These are phyloP conservation scores for Ceratocystis destructans DNA, from an alignment of 2,329 filamentous ascomycete genomes.

Conservation along the genomic window DNA sequence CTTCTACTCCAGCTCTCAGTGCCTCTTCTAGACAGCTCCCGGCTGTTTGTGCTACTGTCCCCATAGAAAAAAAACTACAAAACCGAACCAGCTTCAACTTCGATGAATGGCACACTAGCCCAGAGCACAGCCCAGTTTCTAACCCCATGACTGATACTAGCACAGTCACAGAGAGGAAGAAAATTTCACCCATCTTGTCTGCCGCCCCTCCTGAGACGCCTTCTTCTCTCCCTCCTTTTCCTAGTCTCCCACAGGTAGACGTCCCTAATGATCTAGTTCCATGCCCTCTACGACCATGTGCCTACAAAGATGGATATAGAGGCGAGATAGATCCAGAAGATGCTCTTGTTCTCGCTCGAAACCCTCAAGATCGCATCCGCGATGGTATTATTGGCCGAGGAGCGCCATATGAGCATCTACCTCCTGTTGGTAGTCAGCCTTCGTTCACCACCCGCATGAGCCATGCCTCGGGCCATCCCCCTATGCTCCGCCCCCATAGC, in stretches of 20 bases:
- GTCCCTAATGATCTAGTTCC: background rate
- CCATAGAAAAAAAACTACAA: background rate
- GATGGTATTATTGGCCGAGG: background rate
- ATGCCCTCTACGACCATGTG: background rate
- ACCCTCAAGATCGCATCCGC: background rate
- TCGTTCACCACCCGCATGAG: background rate
- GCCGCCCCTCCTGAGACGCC: background rate
- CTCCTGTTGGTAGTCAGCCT: background rate
- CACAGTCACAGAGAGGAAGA: too few relatives aligned
- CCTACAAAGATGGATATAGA: background rate
- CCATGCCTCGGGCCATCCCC: background rate
- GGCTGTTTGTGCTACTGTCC: background rate
- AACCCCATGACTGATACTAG: background rate
- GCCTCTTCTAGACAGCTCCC: background rate
- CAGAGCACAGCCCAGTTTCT: background rate
- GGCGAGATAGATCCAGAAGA: background rate
- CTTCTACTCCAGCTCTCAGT: background rate
- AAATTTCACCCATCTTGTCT: background rate
- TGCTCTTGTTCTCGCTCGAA: background rate
- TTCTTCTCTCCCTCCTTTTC: background rate
- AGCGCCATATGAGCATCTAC: conserved; percentile 1
- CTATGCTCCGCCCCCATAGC: background rate
- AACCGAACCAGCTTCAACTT: background rate
- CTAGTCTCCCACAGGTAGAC: background rate
- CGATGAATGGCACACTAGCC: background rate